These are phyloP conservation scores for Saccharum officinarum DNA, from an alignment of 176 grass and related monocot genomes.

Conservation along the genomic window DNA sequence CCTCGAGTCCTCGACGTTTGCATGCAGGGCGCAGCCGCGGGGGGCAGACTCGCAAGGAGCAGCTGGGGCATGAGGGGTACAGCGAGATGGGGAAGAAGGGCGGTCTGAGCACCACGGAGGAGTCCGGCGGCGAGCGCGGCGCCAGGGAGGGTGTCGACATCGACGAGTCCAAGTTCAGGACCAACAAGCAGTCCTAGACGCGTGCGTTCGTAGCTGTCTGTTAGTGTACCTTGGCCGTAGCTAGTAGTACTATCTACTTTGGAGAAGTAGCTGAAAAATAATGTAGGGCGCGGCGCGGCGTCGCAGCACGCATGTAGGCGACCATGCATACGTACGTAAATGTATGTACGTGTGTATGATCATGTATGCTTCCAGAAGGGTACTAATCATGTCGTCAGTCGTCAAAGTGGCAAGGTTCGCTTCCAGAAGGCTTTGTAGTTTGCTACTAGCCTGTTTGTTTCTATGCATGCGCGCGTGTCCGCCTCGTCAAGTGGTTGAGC, in stretches of 20 bases:
- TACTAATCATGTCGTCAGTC: neutral
- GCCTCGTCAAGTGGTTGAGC: no score
- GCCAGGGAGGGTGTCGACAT: conserved; percentile 49
- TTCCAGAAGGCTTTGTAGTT: neutral
- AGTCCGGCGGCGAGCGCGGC: conserved; percentile 52
- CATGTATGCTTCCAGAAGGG: neutral
- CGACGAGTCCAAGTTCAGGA: conserved; percentile 68
- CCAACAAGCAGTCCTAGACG: conserved; percentile 32
- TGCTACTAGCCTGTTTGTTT: neutral
- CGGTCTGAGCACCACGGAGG: conserved; percentile 40
- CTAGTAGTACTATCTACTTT: neutral
- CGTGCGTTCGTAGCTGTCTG: neutral
- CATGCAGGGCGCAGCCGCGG: conserved; percentile 59
- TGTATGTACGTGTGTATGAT: neutral
- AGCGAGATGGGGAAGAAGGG: conserved; percentile 61
- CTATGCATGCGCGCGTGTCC: neutral
- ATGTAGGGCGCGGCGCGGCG: neutral
- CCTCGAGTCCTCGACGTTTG: no score
- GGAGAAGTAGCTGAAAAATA: neutral
- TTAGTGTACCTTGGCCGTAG: neutral
- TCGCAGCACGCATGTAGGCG: neutral
- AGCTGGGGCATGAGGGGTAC: conserved; percentile 45
- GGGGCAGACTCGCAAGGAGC: conserved; percentile 58
- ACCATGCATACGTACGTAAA: neutral
- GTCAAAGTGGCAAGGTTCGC: neutral